phyloP scores from a whole-genome alignment of 352 stramenopile species.

The Globisporangium middletonii region DNA sequence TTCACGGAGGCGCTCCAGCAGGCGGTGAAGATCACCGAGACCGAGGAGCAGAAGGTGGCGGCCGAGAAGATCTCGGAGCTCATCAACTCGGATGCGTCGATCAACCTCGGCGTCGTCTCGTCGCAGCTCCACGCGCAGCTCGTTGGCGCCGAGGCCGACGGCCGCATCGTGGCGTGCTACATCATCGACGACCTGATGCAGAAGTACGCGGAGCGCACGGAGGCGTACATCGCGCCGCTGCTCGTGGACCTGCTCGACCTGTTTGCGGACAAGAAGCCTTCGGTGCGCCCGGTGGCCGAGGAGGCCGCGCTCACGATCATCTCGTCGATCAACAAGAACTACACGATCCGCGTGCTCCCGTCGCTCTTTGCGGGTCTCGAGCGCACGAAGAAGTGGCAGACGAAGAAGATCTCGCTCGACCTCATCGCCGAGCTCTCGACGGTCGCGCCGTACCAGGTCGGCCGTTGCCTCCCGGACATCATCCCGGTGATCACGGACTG shows the following conservation, averaged over 20 bases:
- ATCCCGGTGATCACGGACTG: constrained; percentile 96
- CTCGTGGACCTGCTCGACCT: constrained; percentile 68
- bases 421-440: constrained; percentile 91
- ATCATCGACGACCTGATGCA: constrained; percentile 82
- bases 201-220: constrained; percentile 77
- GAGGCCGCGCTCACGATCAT: constrained; percentile 81
- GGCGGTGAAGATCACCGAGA: constrained; percentile 51
- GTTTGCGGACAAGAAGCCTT: constrained; percentile 81
- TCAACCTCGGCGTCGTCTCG: constrained; percentile 68
- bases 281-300: constrained; percentile 56
- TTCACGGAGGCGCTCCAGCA: constrained; percentile 82
- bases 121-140: constrained; percentile 62
- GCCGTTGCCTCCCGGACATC: constrained; percentile 93
- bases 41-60: constrained; percentile 74
- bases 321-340: constrained; percentile 83
- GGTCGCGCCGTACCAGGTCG: constrained; percentile 93
- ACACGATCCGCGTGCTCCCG: constrained; percentile 80
- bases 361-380: constrained; percentile 89
- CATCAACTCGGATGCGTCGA: constrained; percentile 57
- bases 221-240: constrained; percentile 72
- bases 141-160: constrained; percentile 43
- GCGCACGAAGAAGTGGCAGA: constrained; percentile 94
- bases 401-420: constrained; percentile 94
- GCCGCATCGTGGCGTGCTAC: constrained; percentile 66
- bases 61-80: constrained; percentile 85